Percentiles rank a stretch among this genome's conserved stretches.
These are phyloP conservation scores for Raphanus raphanistrum DNA, from an alignment of 345 rosid genomes.

Conservation along the genomic window DNA sequence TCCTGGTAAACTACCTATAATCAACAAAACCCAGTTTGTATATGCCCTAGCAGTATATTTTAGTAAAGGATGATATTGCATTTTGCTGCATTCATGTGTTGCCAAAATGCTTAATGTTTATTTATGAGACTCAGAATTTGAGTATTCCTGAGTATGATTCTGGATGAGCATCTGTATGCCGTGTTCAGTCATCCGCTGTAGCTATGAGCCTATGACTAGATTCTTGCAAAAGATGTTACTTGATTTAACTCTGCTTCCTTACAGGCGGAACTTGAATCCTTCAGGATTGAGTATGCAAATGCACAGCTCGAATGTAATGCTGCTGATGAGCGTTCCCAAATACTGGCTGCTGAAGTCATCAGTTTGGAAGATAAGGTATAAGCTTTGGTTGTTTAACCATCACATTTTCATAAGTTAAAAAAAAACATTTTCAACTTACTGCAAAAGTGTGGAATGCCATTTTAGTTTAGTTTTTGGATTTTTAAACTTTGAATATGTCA, in stretches of 20 bases:
- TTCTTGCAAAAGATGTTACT: background rate
- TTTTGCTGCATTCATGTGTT: background rate
- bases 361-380: slow-evolving; percentile 98
- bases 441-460: slow-evolving; percentile 12
- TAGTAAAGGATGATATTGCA: slow-evolving; percentile 6
- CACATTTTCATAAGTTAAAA: background rate
- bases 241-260: slow-evolving; percentile 18
- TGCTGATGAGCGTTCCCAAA: slow-evolving; percentile 91
- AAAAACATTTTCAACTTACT: background rate
- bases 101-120: background rate
- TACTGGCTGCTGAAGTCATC: slow-evolving; percentile 95
- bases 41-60: slow-evolving; percentile 8
- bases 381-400: background rate
- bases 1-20: background rate
- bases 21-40: slow-evolving; percentile 15
- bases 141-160: background rate
- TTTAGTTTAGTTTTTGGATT: background rate
- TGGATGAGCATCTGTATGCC: slow-evolving; percentile 6
- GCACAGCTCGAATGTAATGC: slow-evolving; percentile 87
- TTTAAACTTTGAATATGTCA: slow-evolving; percentile 5
- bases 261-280: slow-evolving; percentile 87
- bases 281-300: slow-evolving; percentile 67
- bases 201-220: background rate
- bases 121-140: background rate
- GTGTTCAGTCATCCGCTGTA: slow-evolving; percentile 11